Evolutionary conservation across 148 eudicot species (phyloP), one percentile per base, ranked within the genome.

Genomic region (Nepenthes gracilis): DNA sequence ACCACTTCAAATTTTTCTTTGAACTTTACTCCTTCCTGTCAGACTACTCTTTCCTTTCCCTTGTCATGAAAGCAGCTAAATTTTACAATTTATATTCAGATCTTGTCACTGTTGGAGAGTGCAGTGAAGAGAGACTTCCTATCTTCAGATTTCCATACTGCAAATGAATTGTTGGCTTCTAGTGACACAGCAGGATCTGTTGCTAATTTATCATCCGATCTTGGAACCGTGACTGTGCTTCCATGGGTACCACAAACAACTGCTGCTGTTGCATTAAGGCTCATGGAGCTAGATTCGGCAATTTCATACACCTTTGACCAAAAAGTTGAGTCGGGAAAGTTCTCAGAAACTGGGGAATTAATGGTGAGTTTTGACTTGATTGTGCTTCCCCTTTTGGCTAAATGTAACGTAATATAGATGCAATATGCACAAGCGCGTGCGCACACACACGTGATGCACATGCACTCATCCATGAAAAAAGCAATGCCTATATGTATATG

Each of bases 171-270:
- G 43, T 65, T 82, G 74, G 80, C 75, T 50, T 72, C 80, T 14
- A 35, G 65, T 69, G 64, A 67, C 62, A 67, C 54, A 33, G 23
- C 63, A 23, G 82, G 67, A 58, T 54, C 56, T 53, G 69, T 32
- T 64, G 67, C 63, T 64, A 55, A 65, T 68, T 60, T 43, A 62
- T 62, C 52, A 36, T 65, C 68, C 36, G 43, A 45, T 54, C 63
- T 66, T 32, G 81, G 75, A 12, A 54, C 56, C 43, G 76, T 75
- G 61, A 35, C 79, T 63, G 83, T 84, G 34, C 91, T 84, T 69
- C 97, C 95, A 35, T 90, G 97, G 97, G 53, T 90, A 55, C 96
- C 97, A 43, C 86, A 81, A 68, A 91, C 96, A 34, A 81, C 81
- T 52, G 73, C 90, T 68, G 97, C 96, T 38, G 87, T 85, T 47